Conservation (phyloP, 257 asterid genomes). For the Solanum peruvianum region DNA sequence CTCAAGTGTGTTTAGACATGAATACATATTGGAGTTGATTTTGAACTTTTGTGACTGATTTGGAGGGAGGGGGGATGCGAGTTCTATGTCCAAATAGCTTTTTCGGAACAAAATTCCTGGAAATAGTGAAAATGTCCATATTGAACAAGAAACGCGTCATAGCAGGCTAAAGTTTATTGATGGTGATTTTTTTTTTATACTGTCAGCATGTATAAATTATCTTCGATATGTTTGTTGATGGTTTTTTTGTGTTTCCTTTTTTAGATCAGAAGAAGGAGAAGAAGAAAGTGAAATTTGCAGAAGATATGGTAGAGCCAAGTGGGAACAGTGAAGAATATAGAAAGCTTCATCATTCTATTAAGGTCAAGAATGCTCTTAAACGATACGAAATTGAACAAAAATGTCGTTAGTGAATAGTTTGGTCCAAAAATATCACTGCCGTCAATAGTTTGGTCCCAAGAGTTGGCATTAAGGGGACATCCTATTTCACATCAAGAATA, state of each 20-base stretch:
- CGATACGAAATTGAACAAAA: not conserved
- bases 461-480: not conserved
- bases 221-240: not conserved
- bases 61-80: not conserved
- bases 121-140: not conserved
- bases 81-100: not conserved
- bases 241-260: not conserved
- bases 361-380: not conserved
- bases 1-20: not conserved
- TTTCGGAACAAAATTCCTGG: not conserved
- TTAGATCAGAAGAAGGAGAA: slow-evolving; percentile 41
- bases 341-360: slow-evolving; percentile 9
- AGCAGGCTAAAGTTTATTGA: not conserved
- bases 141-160: not conserved
- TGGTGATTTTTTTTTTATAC: not conserved
- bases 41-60: not conserved
- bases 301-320: slow-evolving; percentile 71
- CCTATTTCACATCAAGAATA: not conserved
- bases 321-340: slow-evolving; percentile 70
- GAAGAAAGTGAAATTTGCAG: slow-evolving; percentile 65
- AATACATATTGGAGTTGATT: not conserved
- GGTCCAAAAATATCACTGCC: not conserved
- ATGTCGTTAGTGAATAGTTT: not conserved
- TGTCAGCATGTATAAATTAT: not conserved
- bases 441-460: not conserved